These are phyloP conservation scores for Pleurotus platypus DNA, from an alignment of 768 basidiomycete genomes.

Conservation along the genomic window DNA sequence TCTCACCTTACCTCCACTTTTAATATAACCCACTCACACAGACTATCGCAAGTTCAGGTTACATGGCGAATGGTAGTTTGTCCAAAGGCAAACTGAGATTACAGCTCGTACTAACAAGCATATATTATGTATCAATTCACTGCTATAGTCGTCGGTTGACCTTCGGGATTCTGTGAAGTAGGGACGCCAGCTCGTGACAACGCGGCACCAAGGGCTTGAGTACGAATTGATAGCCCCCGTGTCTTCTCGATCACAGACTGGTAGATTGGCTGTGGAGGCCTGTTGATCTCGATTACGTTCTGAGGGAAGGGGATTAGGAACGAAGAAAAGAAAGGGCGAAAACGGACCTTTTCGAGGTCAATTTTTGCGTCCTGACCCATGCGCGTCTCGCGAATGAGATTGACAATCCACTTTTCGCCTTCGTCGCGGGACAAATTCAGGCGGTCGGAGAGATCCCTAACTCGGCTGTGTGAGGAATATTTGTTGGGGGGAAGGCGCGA, in stretches of 20 bases:
- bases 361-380: slow-evolving; percentile 98
- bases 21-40: too few species aligned
- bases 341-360: slow-evolving; percentile 84
- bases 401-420: slow-evolving; percentile 99
- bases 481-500: not conserved
- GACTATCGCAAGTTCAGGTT: too few species aligned
- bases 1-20: too few species aligned
- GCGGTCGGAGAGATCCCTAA: slow-evolving; percentile 86
- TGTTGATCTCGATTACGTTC: slow-evolving; percentile 96
- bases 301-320: slow-evolving; percentile 22
- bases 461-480: not conserved
- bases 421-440: slow-evolving; percentile 92
- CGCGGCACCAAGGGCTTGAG: slow-evolving; percentile 85
- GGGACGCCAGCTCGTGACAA: slow-evolving; percentile 29
- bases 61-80: too few species aligned
- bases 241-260: slow-evolving; percentile 96
- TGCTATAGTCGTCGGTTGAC: too few species aligned
- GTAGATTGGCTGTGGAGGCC: slow-evolving; percentile 85
- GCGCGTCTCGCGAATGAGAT: slow-evolving; percentile 94
- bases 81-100: too few species aligned
- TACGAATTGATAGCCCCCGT: slow-evolving; percentile 85
- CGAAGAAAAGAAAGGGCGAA: not conserved
- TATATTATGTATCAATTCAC: too few species aligned
- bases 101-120: too few species aligned
- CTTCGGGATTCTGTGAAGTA: too few species aligned